A percentile compares a stretch with the other conserved stretches of the same genome.
Conservation (phyloP, 2,329 filamentous ascomycete genomes). For the Colletotrichum tanaceti region DNA sequence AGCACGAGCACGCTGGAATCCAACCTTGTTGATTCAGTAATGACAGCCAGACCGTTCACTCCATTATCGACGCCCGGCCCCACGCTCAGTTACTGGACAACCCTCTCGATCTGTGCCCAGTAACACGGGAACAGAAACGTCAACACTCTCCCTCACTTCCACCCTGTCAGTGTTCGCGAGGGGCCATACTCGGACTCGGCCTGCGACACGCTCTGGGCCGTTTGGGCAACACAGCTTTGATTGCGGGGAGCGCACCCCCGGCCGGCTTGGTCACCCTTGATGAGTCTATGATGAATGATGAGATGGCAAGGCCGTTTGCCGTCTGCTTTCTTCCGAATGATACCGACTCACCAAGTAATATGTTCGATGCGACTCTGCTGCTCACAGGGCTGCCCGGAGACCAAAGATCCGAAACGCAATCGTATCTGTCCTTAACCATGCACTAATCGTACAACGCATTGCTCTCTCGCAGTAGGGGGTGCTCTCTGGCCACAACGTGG, state of each 20-base stretch:
- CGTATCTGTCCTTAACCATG: constrained; percentile 28
- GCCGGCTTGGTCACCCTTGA: constrained; percentile 6
- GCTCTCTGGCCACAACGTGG: constrained; percentile 22
- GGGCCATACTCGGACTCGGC: not conserved
- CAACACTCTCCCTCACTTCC: constrained; percentile 8
- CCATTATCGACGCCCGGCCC: not conserved
- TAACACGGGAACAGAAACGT: not conserved
- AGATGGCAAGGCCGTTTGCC: not conserved
- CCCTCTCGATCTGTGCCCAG: not conserved
- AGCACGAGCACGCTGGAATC: not conserved
- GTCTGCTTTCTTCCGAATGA: not conserved
- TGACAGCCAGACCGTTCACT: constrained; percentile 19
- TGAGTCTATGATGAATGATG: not conserved
- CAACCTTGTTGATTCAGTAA: constrained; percentile 1
- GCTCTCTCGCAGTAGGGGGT: constrained; percentile 14
- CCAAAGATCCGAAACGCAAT: constrained; percentile 30
- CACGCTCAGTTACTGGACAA: not conserved
- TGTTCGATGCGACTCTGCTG: constrained; percentile 12
- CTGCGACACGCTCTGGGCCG: constrained; percentile 5
- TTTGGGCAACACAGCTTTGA: not conserved
- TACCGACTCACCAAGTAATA: constrained; percentile 8
- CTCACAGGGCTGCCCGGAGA: constrained; percentile 24
- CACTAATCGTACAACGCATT: constrained; percentile 7
- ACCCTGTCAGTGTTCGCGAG: constrained; percentile 19
- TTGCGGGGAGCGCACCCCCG: not conserved